Conservation (phyloP, 2,329 filamentous ascomycete species). For the Colletotrichum navitas region DNA sequence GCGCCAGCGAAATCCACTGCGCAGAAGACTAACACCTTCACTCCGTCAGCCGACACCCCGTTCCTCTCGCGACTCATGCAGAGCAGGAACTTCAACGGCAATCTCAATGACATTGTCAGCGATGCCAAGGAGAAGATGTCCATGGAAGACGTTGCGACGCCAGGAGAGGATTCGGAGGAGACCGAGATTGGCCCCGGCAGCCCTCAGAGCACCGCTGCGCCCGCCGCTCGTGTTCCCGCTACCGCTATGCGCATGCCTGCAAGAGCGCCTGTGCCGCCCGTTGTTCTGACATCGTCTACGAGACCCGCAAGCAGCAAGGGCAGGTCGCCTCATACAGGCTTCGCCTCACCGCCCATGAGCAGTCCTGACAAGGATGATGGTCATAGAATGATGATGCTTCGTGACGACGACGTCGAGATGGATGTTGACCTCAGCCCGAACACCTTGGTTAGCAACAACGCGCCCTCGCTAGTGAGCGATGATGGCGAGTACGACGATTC, state of each 20-base stretch:
- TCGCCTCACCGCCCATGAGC: slow-evolving; percentile 52
- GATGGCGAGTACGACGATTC: slow-evolving; percentile 84
- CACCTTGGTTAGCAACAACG: slow-evolving; percentile 79
- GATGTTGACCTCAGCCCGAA: slow-evolving; percentile 76
- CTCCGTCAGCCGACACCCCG: slow-evolving; percentile 70
- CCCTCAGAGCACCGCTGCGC: slow-evolving; percentile 46
- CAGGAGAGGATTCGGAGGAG: slow-evolving; percentile 69
- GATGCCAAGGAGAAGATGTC: slow-evolving; percentile 69
- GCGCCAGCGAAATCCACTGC: slow-evolving; percentile 49
- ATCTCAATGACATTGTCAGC: slow-evolving; percentile 69
- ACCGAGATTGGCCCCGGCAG: slow-evolving; percentile 51
- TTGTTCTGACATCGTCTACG: slow-evolving; percentile 53
- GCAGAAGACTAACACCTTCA: slow-evolving; percentile 53
- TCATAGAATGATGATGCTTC: slow-evolving; percentile 51
- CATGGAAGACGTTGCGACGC: slow-evolving; percentile 62
- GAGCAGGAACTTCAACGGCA: slow-evolving; percentile 70
- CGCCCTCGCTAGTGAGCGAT: slow-evolving; percentile 83
- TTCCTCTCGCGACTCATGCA: slow-evolving; percentile 76
- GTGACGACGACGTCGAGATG: slow-evolving; percentile 65
- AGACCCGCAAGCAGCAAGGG: slow-evolving; percentile 72
- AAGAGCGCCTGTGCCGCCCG: slow-evolving; percentile 67
- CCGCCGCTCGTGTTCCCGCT: slow-evolving; percentile 46
- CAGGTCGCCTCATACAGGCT: slow-evolving; percentile 55
- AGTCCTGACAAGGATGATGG: slow-evolving; percentile 44
- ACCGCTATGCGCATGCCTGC: slow-evolving; percentile 70